Evolutionary conservation across 2,329 filamentous ascomycete species (phyloP), one percentile per base, ranked within the genome.

Genomic region (Trichoderma aggressivum): DNA sequence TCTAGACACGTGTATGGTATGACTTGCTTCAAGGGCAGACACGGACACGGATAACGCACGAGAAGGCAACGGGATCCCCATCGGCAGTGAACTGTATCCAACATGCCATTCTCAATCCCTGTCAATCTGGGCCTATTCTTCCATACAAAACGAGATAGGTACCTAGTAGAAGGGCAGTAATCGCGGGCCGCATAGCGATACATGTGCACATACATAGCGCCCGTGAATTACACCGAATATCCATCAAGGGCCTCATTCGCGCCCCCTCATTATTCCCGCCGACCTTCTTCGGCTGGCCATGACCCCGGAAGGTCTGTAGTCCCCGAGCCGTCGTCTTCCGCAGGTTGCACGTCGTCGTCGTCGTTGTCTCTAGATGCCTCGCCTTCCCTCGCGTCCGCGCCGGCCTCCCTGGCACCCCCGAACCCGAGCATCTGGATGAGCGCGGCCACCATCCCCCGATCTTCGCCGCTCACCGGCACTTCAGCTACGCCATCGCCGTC

Each of bases 211-310:
- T 50, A 32, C 26, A 50, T 50, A 32, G 18, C 24, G 11, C 36
- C 12, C 34, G 1, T 36, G 34, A 10, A 21, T 26, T 28, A 34
- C 50, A 24, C n/a, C 32, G 10, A 39, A 11, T 21, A 16, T 10
- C 47, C 47, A 26, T 36, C 50, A 47, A 16, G 55, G 24, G 34
- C 12, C 56, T 39, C 50, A 24, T 24, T 30, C 18, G 24, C 24
- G 30, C 8, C n/a, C 28, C 32, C 43, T 47, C 21, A 36, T 50
- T 58, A 55, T 63, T 50, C 59, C 34, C 69, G 26, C 53, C 70
- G 73, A 36, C 56, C 70, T 12, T 75, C 71, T 30, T 78, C 78
- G n/a, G 75, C 77, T 18, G 80, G 80, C 80, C 80, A 82, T 36
- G 79, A 78, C 36, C 80, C 81, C 14, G 81, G 80, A 12, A 78